Evolutionary conservation across 257 asterid species (phyloP).

Genomic region (Fraxinus quadrangulata): DNA sequence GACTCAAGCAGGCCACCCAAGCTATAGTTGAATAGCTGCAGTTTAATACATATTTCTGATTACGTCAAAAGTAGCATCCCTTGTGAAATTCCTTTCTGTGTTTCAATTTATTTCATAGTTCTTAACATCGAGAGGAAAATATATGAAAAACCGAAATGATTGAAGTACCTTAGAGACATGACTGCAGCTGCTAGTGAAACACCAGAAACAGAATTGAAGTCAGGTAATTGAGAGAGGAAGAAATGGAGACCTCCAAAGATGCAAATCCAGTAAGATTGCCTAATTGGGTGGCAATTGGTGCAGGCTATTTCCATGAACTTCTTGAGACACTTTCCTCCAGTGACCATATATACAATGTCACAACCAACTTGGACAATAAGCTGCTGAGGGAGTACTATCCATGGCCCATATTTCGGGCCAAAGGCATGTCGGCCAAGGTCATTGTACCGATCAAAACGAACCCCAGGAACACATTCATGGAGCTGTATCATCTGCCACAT

Average conservation of each 20-base stretch:
- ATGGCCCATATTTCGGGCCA: constrained; percentile 72
- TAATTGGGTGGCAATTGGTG: constrained; percentile 53
- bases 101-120: too few species aligned
- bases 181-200: constrained; percentile 86
- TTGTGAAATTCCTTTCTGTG: neutral
- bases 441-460: constrained; percentile 69
- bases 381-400: constrained; percentile 92
- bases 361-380: constrained; percentile 89
- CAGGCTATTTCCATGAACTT: constrained; percentile 76
- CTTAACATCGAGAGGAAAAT: neutral
- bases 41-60: neutral
- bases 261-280: constrained; percentile 87
- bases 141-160: neutral
- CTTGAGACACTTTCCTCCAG: constrained; percentile 82
- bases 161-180: constrained; percentile 72
- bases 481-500: constrained; percentile 96
- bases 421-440: constrained; percentile 75
- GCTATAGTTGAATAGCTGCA: constrained; percentile 6
- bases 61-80: neutral
- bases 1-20: constrained; percentile 2
- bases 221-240: constrained; percentile 83
- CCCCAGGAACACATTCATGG: constrained; percentile 81
- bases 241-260: constrained; percentile 81
- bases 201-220: constrained; percentile 78
- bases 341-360: constrained; percentile 86